phyloP scores from a whole-genome alignment of 2,329 filamentous ascomycete species.

The Aspergillus oerlinghausenensis region DNA sequence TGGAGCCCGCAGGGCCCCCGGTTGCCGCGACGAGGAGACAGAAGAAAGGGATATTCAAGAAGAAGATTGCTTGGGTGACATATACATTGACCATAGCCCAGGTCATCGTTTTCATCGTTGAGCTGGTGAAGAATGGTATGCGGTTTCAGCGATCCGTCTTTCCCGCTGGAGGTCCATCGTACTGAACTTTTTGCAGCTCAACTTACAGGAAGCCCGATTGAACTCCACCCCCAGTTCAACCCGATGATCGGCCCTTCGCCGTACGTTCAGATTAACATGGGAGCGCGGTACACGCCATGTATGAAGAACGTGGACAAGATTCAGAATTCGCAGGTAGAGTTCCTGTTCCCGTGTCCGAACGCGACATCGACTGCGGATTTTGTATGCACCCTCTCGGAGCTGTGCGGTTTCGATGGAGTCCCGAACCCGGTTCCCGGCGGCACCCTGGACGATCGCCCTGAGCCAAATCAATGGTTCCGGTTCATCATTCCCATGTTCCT shows the following conservation, averaged over 20 bases:
- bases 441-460: conserved; percentile 52
- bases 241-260: conserved; percentile 94
- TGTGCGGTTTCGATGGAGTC: conserved; percentile 79
- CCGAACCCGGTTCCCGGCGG: conserved; percentile 56
- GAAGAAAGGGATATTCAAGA: conserved; percentile 53
- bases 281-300: conserved; percentile 83
- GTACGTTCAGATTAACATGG: conserved; percentile 93
- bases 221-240: conserved; percentile 81
- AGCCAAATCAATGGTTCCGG: conserved; percentile 92
- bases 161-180: neutral
- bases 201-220: conserved; percentile 65
- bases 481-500: conserved; percentile 96
- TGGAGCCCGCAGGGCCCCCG: conserved; percentile 15
- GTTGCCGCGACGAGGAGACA: conserved; percentile 21
- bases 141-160: conserved; percentile 24
- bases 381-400: conserved; percentile 67
- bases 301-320: conserved; percentile 68
- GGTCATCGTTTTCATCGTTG: conserved; percentile 79
- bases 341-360: conserved; percentile 74
- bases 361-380: conserved; percentile 57
- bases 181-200: conserved; percentile 47
- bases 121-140: conserved; percentile 77
- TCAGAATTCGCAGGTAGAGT: conserved; percentile 31
- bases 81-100: conserved; percentile 75
- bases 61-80: conserved; percentile 70